phyloP scores from a whole-genome alignment of 23 red algal species.

The Gracilaria domingensis region DNA sequence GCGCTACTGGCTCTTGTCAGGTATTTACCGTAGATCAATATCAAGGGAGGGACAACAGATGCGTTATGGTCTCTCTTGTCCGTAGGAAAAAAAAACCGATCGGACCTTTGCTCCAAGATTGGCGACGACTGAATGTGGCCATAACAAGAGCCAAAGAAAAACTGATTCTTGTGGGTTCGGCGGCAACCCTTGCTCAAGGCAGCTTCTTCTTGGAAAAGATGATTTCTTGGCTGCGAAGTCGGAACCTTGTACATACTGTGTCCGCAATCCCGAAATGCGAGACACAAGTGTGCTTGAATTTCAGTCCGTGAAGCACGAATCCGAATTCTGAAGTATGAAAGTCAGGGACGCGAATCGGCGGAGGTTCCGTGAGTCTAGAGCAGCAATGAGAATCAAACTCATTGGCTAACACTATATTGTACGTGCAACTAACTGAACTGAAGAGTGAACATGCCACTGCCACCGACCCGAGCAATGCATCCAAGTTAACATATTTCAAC shows the following conservation, averaged over 20 bases:
- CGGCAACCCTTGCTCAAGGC: constrained; percentile 49
- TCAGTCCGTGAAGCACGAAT: no score
- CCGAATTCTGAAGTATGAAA: no score
- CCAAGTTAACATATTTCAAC: no score
- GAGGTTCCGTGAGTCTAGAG: no score
- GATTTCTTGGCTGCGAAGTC: constrained; percentile 16
- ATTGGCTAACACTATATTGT: no score
- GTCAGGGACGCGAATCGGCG: no score
- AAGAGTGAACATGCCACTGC: no score
- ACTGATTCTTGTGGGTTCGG: constrained; percentile 86
- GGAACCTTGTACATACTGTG: background rate
- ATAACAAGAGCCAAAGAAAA: constrained; percentile 90
- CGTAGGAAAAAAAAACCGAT: constrained; percentile 20
- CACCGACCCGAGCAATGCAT: no score
- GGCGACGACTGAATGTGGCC: constrained; percentile 92
- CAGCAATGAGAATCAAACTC: no score
- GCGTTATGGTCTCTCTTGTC: constrained; percentile 85
- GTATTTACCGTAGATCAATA: constrained; percentile 89
- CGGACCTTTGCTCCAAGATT: constrained; percentile 84
- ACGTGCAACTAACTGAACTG: no score
- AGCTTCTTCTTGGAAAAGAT: constrained; percentile 37
- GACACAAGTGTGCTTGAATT: background rate
- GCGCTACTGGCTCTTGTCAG: background rate
- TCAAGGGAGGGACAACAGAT: constrained; percentile 89
- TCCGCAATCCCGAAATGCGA: background rate